Base-by-base conservation (phyloP, 495 filamentous ascomycete species). In the Clavariopsis aquatica region DNA sequence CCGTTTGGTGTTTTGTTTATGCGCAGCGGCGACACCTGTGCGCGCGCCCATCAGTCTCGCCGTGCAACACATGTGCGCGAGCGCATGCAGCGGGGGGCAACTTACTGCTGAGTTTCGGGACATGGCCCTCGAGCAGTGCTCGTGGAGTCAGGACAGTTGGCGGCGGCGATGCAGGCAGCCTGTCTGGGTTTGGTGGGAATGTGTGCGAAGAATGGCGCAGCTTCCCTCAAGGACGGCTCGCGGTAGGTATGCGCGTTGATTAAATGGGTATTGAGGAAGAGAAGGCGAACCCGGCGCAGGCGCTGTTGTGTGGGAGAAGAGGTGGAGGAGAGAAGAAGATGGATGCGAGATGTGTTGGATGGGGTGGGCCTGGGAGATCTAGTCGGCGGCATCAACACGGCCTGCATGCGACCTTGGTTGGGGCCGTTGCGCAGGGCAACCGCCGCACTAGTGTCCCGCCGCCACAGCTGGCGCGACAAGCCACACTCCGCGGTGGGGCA, bases 21-120 rank as follows among this genome's bases (percentile, higher is more conserved):
- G 61, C 76, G 72, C 43, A 78, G 64, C 45, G 76, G 76, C 57
- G 71, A 74, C 49, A 78, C 76, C 76, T 78, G 57, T 52, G 70
- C 71, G 36, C 12, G 17, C 73, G 62, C n/a, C n/a, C 53, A 59
- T 55, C 49, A 38, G 34, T 38, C 20, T 22, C 24, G 19, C 19
- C 46, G 20, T 24, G 5, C 23, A 23, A 49, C 19, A 15, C 2
- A 15, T 8, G 29, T 7, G 24, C 3, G 13, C n/a, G 24, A 20
- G 23, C 38, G 29, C 31, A 57, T 46, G 31, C 31, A 34, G 12
- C 31, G 20, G 22, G 23, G 49, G 8, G 43, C 43, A 38, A 34
- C 68, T 24, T 57, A 70, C 68, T 43, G 53, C 68, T 57, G 66
- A 64, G 56, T 68, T 68, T 13, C 56, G 29, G 51, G 68, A 63